These are phyloP conservation scores for Podospora conica DNA, from an alignment of 495 filamentous ascomycete species.

Conservation along the genomic window DNA sequence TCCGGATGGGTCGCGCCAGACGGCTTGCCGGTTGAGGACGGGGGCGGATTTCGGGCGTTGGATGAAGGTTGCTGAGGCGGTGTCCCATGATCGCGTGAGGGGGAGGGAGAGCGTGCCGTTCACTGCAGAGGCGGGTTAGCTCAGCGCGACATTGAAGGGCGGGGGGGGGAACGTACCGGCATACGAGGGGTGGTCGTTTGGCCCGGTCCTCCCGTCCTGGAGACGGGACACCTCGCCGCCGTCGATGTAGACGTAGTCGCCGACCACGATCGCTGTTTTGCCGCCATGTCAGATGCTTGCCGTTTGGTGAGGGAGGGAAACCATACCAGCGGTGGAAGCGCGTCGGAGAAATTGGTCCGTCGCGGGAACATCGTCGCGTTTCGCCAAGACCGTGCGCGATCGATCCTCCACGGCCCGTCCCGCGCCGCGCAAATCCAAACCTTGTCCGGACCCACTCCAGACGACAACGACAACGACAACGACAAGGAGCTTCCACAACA, in stretches of 20 bases:
- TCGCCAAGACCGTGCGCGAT: neutral
- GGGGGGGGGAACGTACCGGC: neutral
- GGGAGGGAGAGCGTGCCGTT: constrained; percentile 27
- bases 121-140: neutral
- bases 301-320: neutral
- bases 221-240: constrained; percentile 4
- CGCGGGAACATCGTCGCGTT: neutral
- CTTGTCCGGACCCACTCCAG: neutral
- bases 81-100: constrained; percentile 28
- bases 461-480: neutral
- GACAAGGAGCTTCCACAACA: neutral
- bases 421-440: neutral
- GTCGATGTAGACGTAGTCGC: constrained; percentile 7
- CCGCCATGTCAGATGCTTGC: neutral
- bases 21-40: constrained; percentile 23
- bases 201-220: neutral
- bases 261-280: neutral
- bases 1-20: constrained; percentile 23
- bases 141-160: neutral
- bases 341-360: neutral
- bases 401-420: neutral
- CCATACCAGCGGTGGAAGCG: neutral
- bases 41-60: constrained; percentile 25
- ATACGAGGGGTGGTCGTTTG: neutral
- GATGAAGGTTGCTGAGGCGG: constrained; percentile 23